Evolutionary conservation across 1,139 yeast species (phyloP).

Genomic region (Suhomyces ambrosiae): DNA sequence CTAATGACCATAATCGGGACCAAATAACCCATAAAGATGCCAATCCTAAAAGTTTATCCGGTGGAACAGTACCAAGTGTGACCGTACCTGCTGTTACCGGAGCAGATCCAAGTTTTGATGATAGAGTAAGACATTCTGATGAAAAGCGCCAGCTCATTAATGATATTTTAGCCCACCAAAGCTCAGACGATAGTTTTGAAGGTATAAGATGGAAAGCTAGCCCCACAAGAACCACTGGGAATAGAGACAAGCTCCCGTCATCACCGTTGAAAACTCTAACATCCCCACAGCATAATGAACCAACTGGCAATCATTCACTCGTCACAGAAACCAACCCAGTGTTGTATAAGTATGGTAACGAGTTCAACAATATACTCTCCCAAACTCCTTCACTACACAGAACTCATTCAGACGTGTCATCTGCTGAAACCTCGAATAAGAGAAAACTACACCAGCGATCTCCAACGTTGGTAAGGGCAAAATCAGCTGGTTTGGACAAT

Average conservation of each 20-base stretch:
- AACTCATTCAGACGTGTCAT: slow-evolving; percentile 32
- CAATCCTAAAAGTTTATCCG: no score
- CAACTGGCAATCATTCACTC: no score
- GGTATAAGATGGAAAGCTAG: slow-evolving; percentile 47
- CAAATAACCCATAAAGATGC: neutral
- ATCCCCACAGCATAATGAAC: slow-evolving; percentile 15
- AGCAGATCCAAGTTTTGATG: neutral
- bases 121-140: slow-evolving; percentile 1
- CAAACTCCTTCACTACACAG: slow-evolving; percentile 29
- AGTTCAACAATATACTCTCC: slow-evolving; percentile 27
- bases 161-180: slow-evolving; percentile 26
- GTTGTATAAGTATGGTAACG: slow-evolving; percentile 42
- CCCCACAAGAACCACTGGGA: slow-evolving; percentile 25
- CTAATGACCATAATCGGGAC: slow-evolving; percentile 6
- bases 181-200: slow-evolving; percentile 51
- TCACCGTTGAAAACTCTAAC: slow-evolving; percentile 39
- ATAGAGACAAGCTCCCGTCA: slow-evolving; percentile 23
- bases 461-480: slow-evolving; percentile 32
- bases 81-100: neutral
- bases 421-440: slow-evolving; percentile 15
- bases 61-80: no score
- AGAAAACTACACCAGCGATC: slow-evolving; percentile 14
- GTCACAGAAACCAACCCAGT: slow-evolving; percentile 39
- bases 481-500: slow-evolving; percentile 30
- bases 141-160: slow-evolving; percentile 7